phyloP scores from a whole-genome alignment of 2,329 filamentous ascomycete genomes.

The Waltergamsia citrina region DNA sequence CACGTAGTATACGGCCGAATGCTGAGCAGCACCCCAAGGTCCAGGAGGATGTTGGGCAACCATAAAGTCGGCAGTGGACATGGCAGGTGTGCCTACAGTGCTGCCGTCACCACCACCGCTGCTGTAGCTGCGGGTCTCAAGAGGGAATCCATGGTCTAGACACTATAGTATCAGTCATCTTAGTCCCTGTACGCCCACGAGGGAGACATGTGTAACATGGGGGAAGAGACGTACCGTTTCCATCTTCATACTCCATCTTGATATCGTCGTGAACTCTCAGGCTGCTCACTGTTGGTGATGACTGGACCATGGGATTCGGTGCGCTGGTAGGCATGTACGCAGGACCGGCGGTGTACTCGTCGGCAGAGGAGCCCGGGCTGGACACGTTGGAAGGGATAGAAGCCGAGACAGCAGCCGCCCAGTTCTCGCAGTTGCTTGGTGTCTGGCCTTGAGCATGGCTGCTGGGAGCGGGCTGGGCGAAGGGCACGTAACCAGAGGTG shows the following conservation, averaged over 20 bases:
- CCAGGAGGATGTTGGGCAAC: neutral
- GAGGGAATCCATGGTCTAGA: constrained; percentile 6
- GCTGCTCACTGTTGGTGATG: constrained; percentile 13
- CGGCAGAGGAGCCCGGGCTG: constrained; percentile 40
- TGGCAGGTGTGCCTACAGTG: constrained; percentile 2
- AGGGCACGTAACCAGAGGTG: constrained; percentile 22
- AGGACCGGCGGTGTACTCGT: constrained; percentile 30
- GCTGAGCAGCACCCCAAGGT: neutral
- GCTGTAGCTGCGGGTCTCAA: constrained; percentile 2
- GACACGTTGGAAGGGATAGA: constrained; percentile 38
- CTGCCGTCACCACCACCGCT: neutral
- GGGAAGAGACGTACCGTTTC: constrained; percentile 10
- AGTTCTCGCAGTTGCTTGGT: constrained; percentile 34
- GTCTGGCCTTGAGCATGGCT: too few relatives aligned
- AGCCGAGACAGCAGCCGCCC: constrained; percentile 32
- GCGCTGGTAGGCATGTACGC: constrained; percentile 40
- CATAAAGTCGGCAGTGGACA: constrained; percentile 1
- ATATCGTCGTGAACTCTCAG: constrained; percentile 19
- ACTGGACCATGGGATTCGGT: constrained; percentile 31
- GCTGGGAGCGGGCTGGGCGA: constrained; percentile 17
- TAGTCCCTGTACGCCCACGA: neutral
- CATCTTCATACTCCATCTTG: constrained; percentile 30
- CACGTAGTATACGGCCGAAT: constrained; percentile 1
- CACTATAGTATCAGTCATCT: constrained; percentile 1
- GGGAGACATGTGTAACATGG: neutral